Evolutionary conservation across 495 filamentous ascomycete genomes (phyloP).

Genomic region (Bombardia bombarda): DNA sequence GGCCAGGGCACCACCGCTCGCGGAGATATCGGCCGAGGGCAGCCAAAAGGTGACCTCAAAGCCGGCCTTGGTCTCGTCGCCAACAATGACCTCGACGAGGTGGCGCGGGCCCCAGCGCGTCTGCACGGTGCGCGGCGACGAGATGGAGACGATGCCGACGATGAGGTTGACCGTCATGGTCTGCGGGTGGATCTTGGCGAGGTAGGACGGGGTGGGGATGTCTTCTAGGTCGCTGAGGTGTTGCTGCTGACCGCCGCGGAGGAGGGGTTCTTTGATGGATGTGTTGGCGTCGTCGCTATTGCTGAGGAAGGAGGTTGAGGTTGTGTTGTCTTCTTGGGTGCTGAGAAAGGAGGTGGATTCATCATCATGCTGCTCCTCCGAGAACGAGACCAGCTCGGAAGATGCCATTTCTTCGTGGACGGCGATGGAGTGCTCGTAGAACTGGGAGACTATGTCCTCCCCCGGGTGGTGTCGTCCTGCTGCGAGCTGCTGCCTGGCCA

Average conservation of each 20-base stretch:
- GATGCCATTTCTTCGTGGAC: slow-evolving; percentile 50
- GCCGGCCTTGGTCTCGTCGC: slow-evolving; percentile 76
- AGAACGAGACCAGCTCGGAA: slow-evolving; percentile 35
- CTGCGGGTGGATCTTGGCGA: slow-evolving; percentile 64
- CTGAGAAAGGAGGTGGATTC: slow-evolving; percentile 6
- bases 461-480: too few species aligned
- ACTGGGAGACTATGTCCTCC: slow-evolving; percentile 45
- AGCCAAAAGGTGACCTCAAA: slow-evolving; percentile 86
- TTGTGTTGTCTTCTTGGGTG: slow-evolving; percentile 10
- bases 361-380: background rate
- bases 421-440: slow-evolving; percentile 67
- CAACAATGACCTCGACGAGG: slow-evolving; percentile 71
- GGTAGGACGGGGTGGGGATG: slow-evolving; percentile 60
- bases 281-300: background rate
- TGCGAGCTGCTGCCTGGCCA: too few species aligned
- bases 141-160: slow-evolving; percentile 65
- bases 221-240: slow-evolving; percentile 57
- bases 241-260: slow-evolving; percentile 1
- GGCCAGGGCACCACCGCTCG: slow-evolving; percentile 42
- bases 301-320: slow-evolving; percentile 10
- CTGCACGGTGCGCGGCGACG: slow-evolving; percentile 49
- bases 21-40: slow-evolving; percentile 19
- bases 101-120: slow-evolving; percentile 49
- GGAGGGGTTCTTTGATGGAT: slow-evolving; percentile 12
- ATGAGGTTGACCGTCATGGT: slow-evolving; percentile 74